Evolutionary conservation across 2,329 filamentous ascomycete species (phyloP), one percentile per base, ranked within the genome.

Genomic region (Nemania serpens): DNA sequence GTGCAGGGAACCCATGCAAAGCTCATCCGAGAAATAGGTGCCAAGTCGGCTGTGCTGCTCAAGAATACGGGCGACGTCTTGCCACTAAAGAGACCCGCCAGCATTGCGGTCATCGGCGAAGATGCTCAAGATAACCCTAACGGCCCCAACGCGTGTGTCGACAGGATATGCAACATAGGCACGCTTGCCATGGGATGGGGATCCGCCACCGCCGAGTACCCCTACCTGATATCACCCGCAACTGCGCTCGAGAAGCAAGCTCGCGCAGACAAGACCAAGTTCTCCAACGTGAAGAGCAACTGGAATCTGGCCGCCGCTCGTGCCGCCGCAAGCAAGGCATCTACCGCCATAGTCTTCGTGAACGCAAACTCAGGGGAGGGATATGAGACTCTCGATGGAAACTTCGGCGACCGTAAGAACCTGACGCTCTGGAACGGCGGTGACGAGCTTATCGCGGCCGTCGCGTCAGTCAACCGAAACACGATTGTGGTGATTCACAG

Each of bases 401-500:
- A 97, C 74, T 79, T 83, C 57, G 94, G 94, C 58, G 94, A 97
- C 74, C 89, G 94, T 55, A 93, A 94, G 72, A 97, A 98, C 76
- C 81, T 98, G 36, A 96, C 93, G 0, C 81, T 96, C 0, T 97
- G 93, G 93, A 83, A 89, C 65, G 83, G 87, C 57, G 93, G 91
- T 46, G 91, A 97, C 55, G 82, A 83, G 0, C 78, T 98, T 58
- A 89, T 97, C 75, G 82, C 88, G 73, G 91, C 90, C 46, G 91
- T 96, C 6, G 87, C 91, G 0, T 81, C 86, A 7, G 75, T 85
- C 63, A 93, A 89, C 80, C 86, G 88, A 77, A 96, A 97, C 81
- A 96, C 92, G 15, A 88, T 97, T 61, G 91, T 97, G 6, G 88
- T 97, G 53, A 89, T 98, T 59, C 93, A 98, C 79, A 91, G 90